These are phyloP conservation scores for Backusella liffmaniae DNA, from an alignment of 192 early-diverging fungal species.

Conservation along the genomic window DNA sequence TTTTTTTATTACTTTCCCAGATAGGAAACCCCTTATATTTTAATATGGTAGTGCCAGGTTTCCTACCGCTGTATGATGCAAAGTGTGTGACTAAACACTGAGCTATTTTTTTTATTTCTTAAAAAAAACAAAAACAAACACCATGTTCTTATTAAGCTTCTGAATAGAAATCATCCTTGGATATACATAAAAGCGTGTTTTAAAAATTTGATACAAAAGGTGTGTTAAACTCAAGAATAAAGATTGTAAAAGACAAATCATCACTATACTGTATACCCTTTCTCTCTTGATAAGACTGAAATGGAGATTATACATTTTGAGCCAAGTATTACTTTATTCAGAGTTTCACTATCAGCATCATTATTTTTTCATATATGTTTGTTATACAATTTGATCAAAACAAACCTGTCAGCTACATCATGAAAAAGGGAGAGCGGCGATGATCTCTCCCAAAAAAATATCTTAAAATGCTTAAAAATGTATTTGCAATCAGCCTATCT, in stretches of 20 bases:
- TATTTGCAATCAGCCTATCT: not conserved
- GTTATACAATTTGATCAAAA: not conserved
- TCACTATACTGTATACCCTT: not conserved
- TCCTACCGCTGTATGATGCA: not conserved
- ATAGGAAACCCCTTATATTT: not conserved
- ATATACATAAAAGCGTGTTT: not conserved
- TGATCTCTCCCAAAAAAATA: not conserved
- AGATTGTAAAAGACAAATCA: not conserved
- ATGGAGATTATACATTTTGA: not conserved
- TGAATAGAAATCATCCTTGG: not conserved
- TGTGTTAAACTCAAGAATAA: not conserved
- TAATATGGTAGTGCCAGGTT: not conserved
- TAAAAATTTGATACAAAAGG: not conserved
- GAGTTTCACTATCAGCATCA: not conserved
- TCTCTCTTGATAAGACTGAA: not conserved
- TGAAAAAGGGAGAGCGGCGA: not conserved
- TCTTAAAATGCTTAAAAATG: not conserved
- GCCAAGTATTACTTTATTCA: not conserved
- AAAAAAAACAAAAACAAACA: conserved; percentile 6
- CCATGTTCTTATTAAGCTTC: not conserved
- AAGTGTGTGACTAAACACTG: not conserved
- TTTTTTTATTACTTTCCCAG: not conserved
- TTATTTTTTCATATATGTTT: not conserved
- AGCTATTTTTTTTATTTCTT: not conserved
- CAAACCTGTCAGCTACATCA: conserved; percentile 8